A percentile compares a stretch with the other conserved stretches of the same genome.
Conservation (phyloP, 371 early-diverging fungal species). For the Mortierella polycephala region DNA sequence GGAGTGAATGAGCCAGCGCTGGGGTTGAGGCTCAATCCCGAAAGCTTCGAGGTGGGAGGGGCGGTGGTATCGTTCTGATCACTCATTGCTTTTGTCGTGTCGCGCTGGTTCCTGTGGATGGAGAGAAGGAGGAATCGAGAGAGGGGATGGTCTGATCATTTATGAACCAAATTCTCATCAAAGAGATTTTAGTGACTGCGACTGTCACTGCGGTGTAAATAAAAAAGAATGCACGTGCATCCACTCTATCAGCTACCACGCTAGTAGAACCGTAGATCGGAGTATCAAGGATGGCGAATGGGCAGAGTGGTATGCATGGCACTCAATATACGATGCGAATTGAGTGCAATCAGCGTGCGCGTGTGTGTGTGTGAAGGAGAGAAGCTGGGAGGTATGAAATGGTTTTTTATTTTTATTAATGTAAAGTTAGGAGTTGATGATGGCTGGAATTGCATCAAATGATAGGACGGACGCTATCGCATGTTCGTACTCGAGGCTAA, state of each 20-base stretch:
- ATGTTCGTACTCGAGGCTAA: background rate
- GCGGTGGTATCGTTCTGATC: conserved; percentile 37
- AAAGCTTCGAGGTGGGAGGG: conserved; percentile 38
- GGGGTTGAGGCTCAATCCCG: conserved; percentile 62
- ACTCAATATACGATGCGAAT: too few relatives aligned
- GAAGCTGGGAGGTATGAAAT: too few relatives aligned
- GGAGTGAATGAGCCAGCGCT: conserved; percentile 67
- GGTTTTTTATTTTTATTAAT: too few relatives aligned
- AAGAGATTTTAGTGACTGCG: too few relatives aligned
- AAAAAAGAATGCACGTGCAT: background rate
- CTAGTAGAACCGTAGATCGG: too few relatives aligned
- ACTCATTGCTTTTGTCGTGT: conserved; percentile 21
- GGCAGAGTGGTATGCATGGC: too few relatives aligned
- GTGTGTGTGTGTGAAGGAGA: background rate
- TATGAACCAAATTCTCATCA: conserved; percentile 7
- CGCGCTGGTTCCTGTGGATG: conserved; percentile 6
- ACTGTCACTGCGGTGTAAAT: too few relatives aligned
- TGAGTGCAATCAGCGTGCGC: background rate
- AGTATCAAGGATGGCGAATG: too few relatives aligned
- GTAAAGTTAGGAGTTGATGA: too few relatives aligned
- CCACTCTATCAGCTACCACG: background rate
- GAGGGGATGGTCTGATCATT: background rate
- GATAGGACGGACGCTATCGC: background rate
- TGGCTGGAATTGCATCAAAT: too few relatives aligned
- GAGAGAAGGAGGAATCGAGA: background rate